Base-by-base conservation (phyloP, 306 rosid species). In the Chamaecrista fasciculata region DNA sequence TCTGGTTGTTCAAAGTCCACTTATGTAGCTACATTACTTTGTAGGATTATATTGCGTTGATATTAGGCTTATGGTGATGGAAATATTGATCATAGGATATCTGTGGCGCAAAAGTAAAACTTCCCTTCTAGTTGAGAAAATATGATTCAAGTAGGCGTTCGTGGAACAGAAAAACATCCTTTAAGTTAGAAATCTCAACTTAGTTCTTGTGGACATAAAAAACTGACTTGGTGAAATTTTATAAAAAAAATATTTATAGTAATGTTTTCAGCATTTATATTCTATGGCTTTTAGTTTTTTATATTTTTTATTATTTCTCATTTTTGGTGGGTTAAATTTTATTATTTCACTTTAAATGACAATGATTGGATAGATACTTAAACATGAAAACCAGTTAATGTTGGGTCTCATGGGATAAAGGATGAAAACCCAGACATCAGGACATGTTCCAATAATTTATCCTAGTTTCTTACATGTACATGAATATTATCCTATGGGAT, bases 21-120 rank as follows among this genome's bases (percentile, higher is more conserved):
- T 31, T 64, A 20, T 55, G 42, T 18, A 20, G 69, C 53, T 56
- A 19, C 44, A 44, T 26, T 33, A 57, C 62, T 73, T 67, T 24
- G 26, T 33, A 11, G 33, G 49, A 66, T 46, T 28, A 65, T 18
- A 40, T 12, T 62, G 33, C 43, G 34, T 33, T 15, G 66, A 55
- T 56, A 51, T 52, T 69, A 16, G 70, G 16, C 25, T 49, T 16
- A 7, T 11, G 5, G 16, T 26, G 39, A 12, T 28, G 40, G 42
- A 65, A 64, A 43, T 56, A 74, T 64, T 40, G 62, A 65, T 33
- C 21, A 3, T 66, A 29, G 36, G 25, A 8, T 67, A 34, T 37
- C 21, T 65, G 62, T 15, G 12, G 28, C 8, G 16, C 9, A 28
- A 51, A 18, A 37, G 48, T 52, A 8, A 8, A 51, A 36, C 16